A percentile compares a stretch with the other conserved stretches of the same genome.
Conservation (phyloP, 176 grass and related monocot species). For the Neostapfia colusana region DNA sequence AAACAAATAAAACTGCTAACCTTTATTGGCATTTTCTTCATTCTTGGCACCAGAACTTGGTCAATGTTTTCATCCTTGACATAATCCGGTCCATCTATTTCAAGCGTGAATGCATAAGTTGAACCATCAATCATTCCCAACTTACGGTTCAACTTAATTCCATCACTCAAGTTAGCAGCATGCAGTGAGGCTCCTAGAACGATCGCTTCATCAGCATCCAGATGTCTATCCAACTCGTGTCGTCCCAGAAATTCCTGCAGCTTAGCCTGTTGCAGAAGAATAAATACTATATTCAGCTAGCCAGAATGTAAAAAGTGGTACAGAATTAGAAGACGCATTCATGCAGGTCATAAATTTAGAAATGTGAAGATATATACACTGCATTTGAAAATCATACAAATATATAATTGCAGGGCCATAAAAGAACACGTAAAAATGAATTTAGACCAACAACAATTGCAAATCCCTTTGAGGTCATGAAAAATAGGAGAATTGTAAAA, state of each 20-base stretch:
- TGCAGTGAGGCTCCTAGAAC: constrained; percentile 94
- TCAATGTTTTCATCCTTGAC: constrained; percentile 78
- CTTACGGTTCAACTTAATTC: constrained; percentile 98
- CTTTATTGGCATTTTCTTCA: constrained; percentile 99
- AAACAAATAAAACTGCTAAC: constrained; percentile 25
- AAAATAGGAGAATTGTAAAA: not conserved
- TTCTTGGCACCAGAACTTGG: constrained; percentile 69
- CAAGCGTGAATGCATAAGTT: constrained; percentile 80
- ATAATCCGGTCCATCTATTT: constrained; percentile 70
- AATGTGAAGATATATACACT: not conserved
- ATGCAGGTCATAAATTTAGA: too few species aligned
- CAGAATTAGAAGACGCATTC: not conserved
- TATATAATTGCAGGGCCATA: not conserved
- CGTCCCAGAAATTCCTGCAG: constrained; percentile 88
- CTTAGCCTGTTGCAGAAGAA: constrained; percentile 65
- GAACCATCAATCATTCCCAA: constrained; percentile 97
- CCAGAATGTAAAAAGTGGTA: not conserved
- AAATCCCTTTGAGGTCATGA: constrained; percentile 12
- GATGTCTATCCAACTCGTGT: constrained; percentile 77
- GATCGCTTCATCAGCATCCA: constrained; percentile 99
- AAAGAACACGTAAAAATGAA: not conserved
- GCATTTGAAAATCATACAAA: not conserved
- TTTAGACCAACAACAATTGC: not conserved
- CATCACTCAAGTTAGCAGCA: constrained; percentile 98
- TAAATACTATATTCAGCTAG: not conserved